Conservation (phyloP, 495 filamentous ascomycete species). For the Chlorociboria aeruginascens region DNA sequence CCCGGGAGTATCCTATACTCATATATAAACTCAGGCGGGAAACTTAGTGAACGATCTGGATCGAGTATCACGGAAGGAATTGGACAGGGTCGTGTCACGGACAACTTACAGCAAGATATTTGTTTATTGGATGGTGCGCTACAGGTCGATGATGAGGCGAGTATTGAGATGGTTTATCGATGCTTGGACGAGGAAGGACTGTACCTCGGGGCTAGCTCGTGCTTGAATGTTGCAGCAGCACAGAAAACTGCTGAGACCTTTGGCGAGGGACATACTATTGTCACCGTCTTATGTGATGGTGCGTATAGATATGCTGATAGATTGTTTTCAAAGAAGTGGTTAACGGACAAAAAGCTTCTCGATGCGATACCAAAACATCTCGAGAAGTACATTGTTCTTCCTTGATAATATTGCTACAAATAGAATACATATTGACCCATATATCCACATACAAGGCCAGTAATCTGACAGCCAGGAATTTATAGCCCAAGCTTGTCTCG, state of each 20-base stretch:
- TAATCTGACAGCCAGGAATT: too few species aligned
- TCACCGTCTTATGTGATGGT: slow-evolving; percentile 88
- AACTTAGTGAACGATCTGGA: slow-evolving; percentile 67
- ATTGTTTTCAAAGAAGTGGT: slow-evolving; percentile 81
- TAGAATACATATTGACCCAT: slow-evolving; percentile 2
- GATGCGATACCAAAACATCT: slow-evolving; percentile 74
- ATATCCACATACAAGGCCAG: background rate
- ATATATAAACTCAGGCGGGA: slow-evolving; percentile 79
- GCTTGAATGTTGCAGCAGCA: slow-evolving; percentile 89
- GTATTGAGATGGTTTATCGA: slow-evolving; percentile 94
- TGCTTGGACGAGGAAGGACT: slow-evolving; percentile 94
- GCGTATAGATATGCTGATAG: slow-evolving; percentile 94
- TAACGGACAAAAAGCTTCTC: slow-evolving; percentile 71
- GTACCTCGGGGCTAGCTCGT: slow-evolving; percentile 88
- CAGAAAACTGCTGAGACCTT: slow-evolving; percentile 88
- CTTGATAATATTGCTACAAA: slow-evolving; percentile 10
- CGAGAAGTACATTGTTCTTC: slow-evolving; percentile 75
- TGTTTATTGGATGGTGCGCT: slow-evolving; percentile 77
- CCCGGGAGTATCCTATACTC: slow-evolving; percentile 86
- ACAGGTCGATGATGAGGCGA: slow-evolving; percentile 82
- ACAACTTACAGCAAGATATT: slow-evolving; percentile 80
- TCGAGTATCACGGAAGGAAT: slow-evolving; percentile 96
- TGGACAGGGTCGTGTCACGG: slow-evolving; percentile 91
- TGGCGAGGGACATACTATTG: slow-evolving; percentile 80
- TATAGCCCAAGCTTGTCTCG: too few species aligned